Conservation (phyloP, 345 rosid species). For the Fremontodendron californicum region DNA sequence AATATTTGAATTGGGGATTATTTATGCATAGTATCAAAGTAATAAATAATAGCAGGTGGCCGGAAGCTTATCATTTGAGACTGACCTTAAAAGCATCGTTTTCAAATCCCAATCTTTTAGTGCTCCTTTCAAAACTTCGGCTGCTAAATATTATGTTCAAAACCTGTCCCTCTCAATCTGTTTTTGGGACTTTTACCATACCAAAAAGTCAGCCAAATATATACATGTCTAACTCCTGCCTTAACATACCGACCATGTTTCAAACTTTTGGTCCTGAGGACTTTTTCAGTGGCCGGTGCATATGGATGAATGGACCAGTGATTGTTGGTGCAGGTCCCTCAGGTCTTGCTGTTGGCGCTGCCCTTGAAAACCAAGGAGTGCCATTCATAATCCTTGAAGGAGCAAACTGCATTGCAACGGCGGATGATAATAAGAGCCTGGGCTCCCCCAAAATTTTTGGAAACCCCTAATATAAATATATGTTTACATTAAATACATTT, state of each 20-base stretch:
- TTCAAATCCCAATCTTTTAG: constrained; percentile 27
- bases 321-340: constrained; percentile 92
- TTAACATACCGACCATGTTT: constrained; percentile 45
- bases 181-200: not conserved
- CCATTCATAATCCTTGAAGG: constrained; percentile 76
- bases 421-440: no score
- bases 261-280: constrained; percentile 27
- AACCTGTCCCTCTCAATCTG: no score
- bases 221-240: constrained; percentile 28
- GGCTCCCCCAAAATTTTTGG: no score
- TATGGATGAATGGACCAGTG: constrained; percentile 86
- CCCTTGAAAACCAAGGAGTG: constrained; percentile 63
- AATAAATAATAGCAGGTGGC: constrained; percentile 12
- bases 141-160: no score
- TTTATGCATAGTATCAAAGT: constrained; percentile 9
- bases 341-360: constrained; percentile 63
- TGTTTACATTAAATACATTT: no score
- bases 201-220: not conserved
- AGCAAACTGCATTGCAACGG: constrained; percentile 72
- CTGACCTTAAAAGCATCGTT: constrained; percentile 10
- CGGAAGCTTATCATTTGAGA: constrained; percentile 36
- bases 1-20: no score
- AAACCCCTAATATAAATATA: no score
- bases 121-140: no score
- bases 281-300: constrained; percentile 49